phyloP scores from a whole-genome alignment of 2,329 filamentous ascomycete genomes.

The Hymenoscyphus linearis region DNA sequence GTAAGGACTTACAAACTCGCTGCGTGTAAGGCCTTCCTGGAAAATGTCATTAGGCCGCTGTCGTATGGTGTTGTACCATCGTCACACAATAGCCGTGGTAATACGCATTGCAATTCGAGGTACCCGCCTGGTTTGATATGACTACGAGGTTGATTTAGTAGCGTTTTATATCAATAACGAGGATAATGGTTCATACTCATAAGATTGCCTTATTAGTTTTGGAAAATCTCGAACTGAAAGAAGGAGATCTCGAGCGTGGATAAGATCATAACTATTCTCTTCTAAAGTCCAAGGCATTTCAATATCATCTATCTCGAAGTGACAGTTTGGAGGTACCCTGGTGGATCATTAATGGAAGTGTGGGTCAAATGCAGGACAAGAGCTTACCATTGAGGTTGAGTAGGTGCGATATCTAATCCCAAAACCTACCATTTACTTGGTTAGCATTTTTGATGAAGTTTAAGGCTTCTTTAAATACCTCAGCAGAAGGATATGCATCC shows the following conservation, averaged over 20 bases:
- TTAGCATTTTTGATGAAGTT: neutral
- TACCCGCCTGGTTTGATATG: conserved; percentile 21
- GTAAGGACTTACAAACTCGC: conserved; percentile 23
- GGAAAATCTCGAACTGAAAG: conserved; percentile 19
- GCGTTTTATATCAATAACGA: neutral
- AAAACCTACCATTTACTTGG: conserved; percentile 15
- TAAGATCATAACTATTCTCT: conserved; percentile 43
- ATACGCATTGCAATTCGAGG: conserved; percentile 19
- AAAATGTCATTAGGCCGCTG: conserved; percentile 32
- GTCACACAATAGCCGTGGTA: conserved; percentile 20
- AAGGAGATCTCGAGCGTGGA: conserved; percentile 34
- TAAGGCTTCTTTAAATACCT: conserved; percentile 17
- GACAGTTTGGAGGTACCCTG: conserved; percentile 42
- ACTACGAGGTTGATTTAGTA: neutral
- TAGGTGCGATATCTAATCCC: conserved; percentile 30
- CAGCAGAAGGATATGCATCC: conserved; percentile 29
- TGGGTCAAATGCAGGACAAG: neutral
- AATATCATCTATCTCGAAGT: conserved; percentile 48
- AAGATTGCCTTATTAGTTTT: conserved; percentile 19
- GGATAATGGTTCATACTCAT: conserved; percentile 25
- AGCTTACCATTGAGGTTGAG: conserved; percentile 27
- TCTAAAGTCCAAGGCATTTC: conserved; percentile 44
- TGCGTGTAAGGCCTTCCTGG: conserved; percentile 37
- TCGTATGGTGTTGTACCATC: conserved; percentile 18
- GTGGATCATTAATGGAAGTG: conserved; percentile 15